Base-by-base conservation (phyloP, 352 stramenopile genomes). In the Phytophthora fragariaefolia region DNA sequence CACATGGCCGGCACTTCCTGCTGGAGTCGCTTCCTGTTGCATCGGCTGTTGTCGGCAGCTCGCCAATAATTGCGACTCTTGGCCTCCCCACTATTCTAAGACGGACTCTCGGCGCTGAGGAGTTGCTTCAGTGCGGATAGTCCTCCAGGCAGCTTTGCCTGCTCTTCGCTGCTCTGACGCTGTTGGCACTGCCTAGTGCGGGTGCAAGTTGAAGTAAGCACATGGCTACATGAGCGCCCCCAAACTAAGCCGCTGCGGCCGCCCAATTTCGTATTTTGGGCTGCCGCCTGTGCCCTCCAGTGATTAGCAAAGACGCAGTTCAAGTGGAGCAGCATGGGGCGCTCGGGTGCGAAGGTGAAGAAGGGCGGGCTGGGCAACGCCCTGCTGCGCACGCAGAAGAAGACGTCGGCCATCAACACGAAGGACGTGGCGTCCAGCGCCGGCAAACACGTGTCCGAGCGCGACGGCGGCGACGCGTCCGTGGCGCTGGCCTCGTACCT, bases 401-500 rank as follows among this genome's bases (percentile, higher is more conserved):
- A 87, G 58, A 78, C 60, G 28, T 95, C 86, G 38, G 69, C 68
- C 18, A 88, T 85, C 18, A 80, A 76, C 55, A 91, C 85, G 22
- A 79, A 68, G 50, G 87, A 96, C 62, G 79, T 96, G 47, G 68
- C 83, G 55, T 96, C 87, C 45, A 95, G 87, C 55, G 89, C 87
- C 17, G 89, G 89, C 26, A 94, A 93, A 47, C 79, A 95, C 67
- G 89, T 96, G 34, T 95, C 89, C 2, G 86, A 79, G 27, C 74
- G 86, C 8, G 89, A 96, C 57, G 89, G 89, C 20, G 89, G 89
- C 38, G 87, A 96, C 50, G 87, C 89, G 27, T 85, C 85, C 3
- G 85, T 92, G 32, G 85, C 87, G 26, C 63, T 96, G 48, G 87
- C 87, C 26, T 96, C 89, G 51, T 95, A 95, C 49, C 66, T 96